Evolutionary conservation across 148 eudicot genomes (phyloP).

Genomic region (Rhododendron vialii): DNA sequence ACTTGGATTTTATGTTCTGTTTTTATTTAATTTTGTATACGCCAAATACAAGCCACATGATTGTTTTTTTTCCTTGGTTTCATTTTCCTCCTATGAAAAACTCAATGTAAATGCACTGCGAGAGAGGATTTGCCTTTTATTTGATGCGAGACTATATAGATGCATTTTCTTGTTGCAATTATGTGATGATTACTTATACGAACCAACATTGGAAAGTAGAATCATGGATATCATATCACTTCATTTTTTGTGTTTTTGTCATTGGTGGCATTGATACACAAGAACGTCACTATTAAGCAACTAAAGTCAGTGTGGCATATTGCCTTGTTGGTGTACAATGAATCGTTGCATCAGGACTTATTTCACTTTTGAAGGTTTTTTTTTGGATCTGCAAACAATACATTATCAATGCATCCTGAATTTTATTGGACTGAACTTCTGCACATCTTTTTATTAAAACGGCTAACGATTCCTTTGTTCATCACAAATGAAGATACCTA

Average conservation of each 20-base stretch:
- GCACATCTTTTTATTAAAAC: not conserved
- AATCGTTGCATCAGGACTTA: not conserved
- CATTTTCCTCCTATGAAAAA: not conserved
- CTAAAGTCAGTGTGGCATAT: not conserved
- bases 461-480: conserved; percentile 8
- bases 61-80: not conserved
- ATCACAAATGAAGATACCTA: conserved; percentile 48
- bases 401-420: not conserved
- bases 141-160: not conserved
- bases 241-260: not conserved
- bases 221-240: not conserved
- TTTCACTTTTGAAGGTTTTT: not conserved
- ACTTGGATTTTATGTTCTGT: not conserved
- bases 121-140: not conserved
- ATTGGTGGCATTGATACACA: not conserved
- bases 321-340: not conserved
- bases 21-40: not conserved
- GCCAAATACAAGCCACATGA: not conserved
- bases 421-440: not conserved
- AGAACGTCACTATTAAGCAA: not conserved
- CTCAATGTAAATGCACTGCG: not conserved
- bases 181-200: not conserved
- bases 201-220: not conserved
- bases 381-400: not conserved
- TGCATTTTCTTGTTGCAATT: not conserved